These are phyloP conservation scores for Ettlia oleoabundans DNA, from an alignment of 139 green algal species.

Conservation along the genomic window DNA sequence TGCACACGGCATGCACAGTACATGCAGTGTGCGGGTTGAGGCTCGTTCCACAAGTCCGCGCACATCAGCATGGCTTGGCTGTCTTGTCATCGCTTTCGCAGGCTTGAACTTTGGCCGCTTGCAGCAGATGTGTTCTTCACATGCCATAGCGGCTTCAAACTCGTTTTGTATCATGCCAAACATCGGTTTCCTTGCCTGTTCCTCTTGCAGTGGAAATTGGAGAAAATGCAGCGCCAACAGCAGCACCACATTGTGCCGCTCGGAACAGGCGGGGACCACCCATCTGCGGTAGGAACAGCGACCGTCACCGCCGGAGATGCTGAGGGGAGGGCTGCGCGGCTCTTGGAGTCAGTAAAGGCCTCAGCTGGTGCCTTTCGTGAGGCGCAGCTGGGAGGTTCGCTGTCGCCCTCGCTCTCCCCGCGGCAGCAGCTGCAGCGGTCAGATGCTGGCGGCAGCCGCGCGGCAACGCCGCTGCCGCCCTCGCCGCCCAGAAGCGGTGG, in stretches of 20 bases:
- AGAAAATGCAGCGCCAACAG: conserved; percentile 6
- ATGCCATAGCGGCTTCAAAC: not conserved
- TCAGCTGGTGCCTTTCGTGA: not conserved
- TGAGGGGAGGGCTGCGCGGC: not conserved
- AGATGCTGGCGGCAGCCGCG: not conserved
- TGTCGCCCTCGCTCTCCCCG: not conserved
- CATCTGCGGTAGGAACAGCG: too few species aligned
- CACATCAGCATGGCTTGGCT: too few species aligned
- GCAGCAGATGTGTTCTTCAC: not conserved
- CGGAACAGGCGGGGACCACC: too few species aligned
- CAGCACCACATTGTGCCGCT: too few species aligned
- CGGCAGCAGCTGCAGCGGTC: not conserved
- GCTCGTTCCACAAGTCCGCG: too few species aligned
- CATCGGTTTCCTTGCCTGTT: not conserved
- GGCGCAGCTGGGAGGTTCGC: not conserved
- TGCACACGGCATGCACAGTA: too few species aligned
- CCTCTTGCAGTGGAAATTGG: conserved; percentile 11
- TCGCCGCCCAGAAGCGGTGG: not conserved
- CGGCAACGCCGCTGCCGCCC: not conserved
- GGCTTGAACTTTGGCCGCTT: not conserved
- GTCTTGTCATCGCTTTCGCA: too few species aligned
- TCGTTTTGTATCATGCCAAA: too few species aligned
- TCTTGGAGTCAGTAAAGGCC: conserved; percentile 7
- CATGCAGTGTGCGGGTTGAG: too few species aligned
- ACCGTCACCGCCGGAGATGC: not conserved